Conservation (phyloP, 2,329 filamentous ascomycete species). For the Colletotrichum orchidophilum region DNA sequence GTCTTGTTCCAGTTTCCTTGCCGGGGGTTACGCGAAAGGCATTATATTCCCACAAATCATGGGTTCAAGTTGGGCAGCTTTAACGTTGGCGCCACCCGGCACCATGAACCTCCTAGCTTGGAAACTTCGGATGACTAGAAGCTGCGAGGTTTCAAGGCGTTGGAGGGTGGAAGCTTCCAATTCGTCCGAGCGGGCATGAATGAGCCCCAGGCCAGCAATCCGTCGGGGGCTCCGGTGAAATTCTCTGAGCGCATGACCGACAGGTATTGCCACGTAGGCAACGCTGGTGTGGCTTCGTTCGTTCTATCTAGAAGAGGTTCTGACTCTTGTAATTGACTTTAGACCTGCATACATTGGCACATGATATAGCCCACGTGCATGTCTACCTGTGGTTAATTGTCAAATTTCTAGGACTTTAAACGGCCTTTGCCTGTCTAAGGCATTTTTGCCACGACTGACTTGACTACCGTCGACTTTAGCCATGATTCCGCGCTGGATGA, state of each 20-base stretch:
- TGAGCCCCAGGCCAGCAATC: neutral
- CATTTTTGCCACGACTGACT: neutral
- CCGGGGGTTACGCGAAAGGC: neutral
- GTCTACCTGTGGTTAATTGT: neutral
- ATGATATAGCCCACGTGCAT: neutral
- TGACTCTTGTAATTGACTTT: neutral
- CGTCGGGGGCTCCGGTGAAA: neutral
- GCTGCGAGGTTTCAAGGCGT: neutral
- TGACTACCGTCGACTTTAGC: neutral
- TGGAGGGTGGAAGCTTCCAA: neutral
- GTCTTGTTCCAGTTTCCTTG: neutral
- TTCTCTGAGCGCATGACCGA: neutral
- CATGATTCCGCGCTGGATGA: neutral
- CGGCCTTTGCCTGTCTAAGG: neutral
- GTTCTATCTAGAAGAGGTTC: neutral
- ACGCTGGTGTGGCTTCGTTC: neutral
- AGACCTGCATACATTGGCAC: neutral
- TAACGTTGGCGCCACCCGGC: neutral
- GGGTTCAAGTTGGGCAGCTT: neutral
- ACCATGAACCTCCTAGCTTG: neutral
- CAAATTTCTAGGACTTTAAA: neutral
- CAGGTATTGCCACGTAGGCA: neutral
- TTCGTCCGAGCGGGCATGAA: constrained; percentile 13
- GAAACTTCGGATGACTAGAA: neutral
- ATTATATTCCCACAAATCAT: constrained; percentile 1